Conservation (phyloP, 495 filamentous ascomycete genomes). For the Lasiosphaeria hispida region DNA sequence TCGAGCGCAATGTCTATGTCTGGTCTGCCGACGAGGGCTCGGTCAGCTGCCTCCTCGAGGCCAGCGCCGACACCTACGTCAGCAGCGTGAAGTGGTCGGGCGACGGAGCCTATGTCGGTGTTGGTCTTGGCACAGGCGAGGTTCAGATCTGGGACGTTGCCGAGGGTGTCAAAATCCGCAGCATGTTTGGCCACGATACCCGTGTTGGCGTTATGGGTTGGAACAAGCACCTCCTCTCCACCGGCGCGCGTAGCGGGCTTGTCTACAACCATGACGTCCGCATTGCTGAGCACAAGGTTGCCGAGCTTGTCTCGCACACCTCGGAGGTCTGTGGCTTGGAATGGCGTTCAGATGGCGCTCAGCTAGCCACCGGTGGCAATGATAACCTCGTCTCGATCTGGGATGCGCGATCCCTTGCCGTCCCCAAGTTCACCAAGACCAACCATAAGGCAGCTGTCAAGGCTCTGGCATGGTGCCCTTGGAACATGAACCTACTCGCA, state of each 20-base stretch:
- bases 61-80: slow-evolving; percentile 85
- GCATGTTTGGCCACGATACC: slow-evolving; percentile 96
- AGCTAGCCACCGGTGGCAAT: slow-evolving; percentile 95
- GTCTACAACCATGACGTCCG: slow-evolving; percentile 99
- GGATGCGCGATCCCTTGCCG: slow-evolving; percentile 88
- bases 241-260: slow-evolving; percentile 88
- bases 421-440: slow-evolving; percentile 98
- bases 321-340: slow-evolving; percentile 97
- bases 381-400: slow-evolving; percentile 99
- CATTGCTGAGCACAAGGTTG: slow-evolving; percentile 94
- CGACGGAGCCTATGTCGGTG: slow-evolving; percentile 93
- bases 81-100: slow-evolving; percentile 98
- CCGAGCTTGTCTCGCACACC: slow-evolving; percentile 92
- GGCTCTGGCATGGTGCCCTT: slow-evolving; percentile 97
- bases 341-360: slow-evolving; percentile 93
- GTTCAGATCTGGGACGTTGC: slow-evolving; percentile 99
- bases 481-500: slow-evolving; percentile 94
- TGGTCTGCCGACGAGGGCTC: slow-evolving; percentile 97
- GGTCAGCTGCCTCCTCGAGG: slow-evolving; percentile 83
- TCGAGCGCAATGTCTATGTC: slow-evolving; percentile 95
- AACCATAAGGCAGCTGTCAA: slow-evolving; percentile 99
- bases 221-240: slow-evolving; percentile 96
- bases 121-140: slow-evolving; percentile 91
- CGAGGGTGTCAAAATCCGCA: slow-evolving; percentile 89
- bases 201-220: slow-evolving; percentile 98